phyloP scores from a whole-genome alignment of 2,329 filamentous ascomycete genomes.

The Thelonectria olida region DNA sequence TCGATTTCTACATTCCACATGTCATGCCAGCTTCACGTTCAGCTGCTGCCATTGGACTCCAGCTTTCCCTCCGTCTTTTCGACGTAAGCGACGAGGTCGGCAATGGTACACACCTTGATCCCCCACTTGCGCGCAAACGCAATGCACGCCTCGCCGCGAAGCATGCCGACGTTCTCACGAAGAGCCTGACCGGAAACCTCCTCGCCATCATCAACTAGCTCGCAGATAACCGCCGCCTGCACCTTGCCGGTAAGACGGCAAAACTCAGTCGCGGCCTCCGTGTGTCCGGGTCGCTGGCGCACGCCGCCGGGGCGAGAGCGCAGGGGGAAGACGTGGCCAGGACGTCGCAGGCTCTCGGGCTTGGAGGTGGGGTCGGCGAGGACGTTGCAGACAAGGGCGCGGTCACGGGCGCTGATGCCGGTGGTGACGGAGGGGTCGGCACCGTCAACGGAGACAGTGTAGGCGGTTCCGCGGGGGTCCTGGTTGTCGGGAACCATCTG shows the following conservation, averaged over 20 bases:
- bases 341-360: slow-evolving; percentile 74
- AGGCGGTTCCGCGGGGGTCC: slow-evolving; percentile 91
- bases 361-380: slow-evolving; percentile 74
- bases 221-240: slow-evolving; percentile 84
- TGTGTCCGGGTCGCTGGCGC: slow-evolving; percentile 82
- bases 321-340: slow-evolving; percentile 91
- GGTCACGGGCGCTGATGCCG: slow-evolving; percentile 89
- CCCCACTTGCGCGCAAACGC: slow-evolving; percentile 89
- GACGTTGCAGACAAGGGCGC: slow-evolving; percentile 80
- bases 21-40: slow-evolving; percentile 43
- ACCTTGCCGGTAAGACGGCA: slow-evolving; percentile 84
- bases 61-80: slow-evolving; percentile 77
- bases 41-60: slow-evolving; percentile 47
- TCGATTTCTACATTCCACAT: background rate
- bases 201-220: slow-evolving; percentile 88
- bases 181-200: slow-evolving; percentile 74
- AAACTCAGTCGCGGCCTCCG: slow-evolving; percentile 92
- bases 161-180: slow-evolving; percentile 80
- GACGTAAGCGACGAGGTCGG: slow-evolving; percentile 83
- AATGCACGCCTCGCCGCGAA: slow-evolving; percentile 88
- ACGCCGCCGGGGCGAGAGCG: slow-evolving; percentile 83
- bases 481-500: slow-evolving; percentile 83
- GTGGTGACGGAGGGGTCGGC: slow-evolving; percentile 79
- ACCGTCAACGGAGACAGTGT: slow-evolving; percentile 89
- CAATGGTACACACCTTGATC: slow-evolving; percentile 94